Evolutionary conservation across 257 asterid species (phyloP).

Genomic region (Solanum gracilifrons): DNA sequence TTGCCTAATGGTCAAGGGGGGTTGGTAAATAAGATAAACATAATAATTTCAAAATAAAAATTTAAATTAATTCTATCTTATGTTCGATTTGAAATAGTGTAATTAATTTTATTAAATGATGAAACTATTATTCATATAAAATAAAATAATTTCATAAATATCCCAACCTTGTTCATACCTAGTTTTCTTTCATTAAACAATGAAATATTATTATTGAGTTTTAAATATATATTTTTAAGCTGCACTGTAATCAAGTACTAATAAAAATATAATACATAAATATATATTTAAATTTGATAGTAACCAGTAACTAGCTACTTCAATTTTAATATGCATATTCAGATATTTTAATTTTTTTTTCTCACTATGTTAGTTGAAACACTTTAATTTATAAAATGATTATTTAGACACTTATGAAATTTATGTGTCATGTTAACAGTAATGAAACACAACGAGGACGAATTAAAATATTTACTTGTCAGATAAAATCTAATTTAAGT

Average conservation of each 20-base stretch:
- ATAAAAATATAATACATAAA: not conserved
- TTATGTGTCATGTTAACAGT: not conserved
- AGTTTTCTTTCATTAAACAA: not conserved
- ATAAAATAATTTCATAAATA: not conserved
- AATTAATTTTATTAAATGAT: not conserved
- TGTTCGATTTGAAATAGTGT: not conserved
- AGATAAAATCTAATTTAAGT: not conserved
- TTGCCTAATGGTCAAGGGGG: not conserved
- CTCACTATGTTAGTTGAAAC: not conserved
- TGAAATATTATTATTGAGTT: not conserved
- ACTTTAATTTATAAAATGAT: not conserved
- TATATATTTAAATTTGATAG: too few species aligned
- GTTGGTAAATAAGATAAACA: not conserved
- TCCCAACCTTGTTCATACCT: not conserved
- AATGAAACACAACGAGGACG: accelerated
- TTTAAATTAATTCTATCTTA: not conserved
- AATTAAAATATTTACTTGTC: too few species aligned
- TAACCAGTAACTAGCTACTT: accelerated
- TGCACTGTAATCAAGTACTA: not conserved
- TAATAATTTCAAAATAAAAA: not conserved
- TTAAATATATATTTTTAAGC: not conserved
- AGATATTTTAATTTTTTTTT: not conserved
- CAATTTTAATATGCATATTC: not conserved
- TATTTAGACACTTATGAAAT: accelerated
- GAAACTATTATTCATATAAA: not conserved